These are phyloP conservation scores for Tricholoma saponaceum DNA, from an alignment of 768 basidiomycete species.

Conservation along the genomic window DNA sequence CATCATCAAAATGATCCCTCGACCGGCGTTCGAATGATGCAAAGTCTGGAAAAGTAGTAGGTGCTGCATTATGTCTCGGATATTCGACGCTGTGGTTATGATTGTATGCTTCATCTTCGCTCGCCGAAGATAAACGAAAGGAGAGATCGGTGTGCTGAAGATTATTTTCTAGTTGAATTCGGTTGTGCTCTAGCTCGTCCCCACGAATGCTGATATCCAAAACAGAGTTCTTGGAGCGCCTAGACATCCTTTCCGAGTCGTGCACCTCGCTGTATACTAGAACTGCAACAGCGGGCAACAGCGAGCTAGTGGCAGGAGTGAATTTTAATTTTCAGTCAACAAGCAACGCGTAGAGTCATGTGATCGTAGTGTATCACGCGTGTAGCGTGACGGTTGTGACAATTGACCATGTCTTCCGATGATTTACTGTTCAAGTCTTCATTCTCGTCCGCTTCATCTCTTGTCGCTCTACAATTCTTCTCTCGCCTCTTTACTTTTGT, in stretches of 20 bases:
- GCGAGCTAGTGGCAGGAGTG: constrained; percentile 13
- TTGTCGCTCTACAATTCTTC: constrained; percentile 83
- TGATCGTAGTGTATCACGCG: constrained; percentile 2
- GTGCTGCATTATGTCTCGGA: constrained; percentile 64
- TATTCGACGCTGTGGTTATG: constrained; percentile 61
- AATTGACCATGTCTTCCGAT: constrained; percentile 8
- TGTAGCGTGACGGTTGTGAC: neutral
- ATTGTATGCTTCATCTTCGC: constrained; percentile 34
- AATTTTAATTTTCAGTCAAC: constrained; percentile 9
- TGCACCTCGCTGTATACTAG: constrained; percentile 18
- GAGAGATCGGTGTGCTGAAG: constrained; percentile 71
- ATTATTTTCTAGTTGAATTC: constrained; percentile 77
- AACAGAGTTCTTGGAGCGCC: constrained; percentile 29
- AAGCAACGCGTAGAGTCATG: constrained; percentile 13
- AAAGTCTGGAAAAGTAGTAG: constrained; percentile 51
- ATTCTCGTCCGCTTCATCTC: constrained; percentile 48
- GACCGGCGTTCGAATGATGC: constrained; percentile 59
- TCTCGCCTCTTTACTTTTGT: constrained; percentile 83
- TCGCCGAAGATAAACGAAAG: constrained; percentile 58
- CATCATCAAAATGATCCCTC: constrained; percentile 51
- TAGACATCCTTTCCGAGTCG: constrained; percentile 27
- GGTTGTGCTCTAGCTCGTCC: constrained; percentile 71
- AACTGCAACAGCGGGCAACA: neutral
- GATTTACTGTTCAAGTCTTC: constrained; percentile 27
- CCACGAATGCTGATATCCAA: constrained; percentile 51